Evolutionary conservation across 2,329 filamentous ascomycete species (phyloP), one percentile per base, ranked within the genome.

Genomic region (Penicillium sp.): DNA sequence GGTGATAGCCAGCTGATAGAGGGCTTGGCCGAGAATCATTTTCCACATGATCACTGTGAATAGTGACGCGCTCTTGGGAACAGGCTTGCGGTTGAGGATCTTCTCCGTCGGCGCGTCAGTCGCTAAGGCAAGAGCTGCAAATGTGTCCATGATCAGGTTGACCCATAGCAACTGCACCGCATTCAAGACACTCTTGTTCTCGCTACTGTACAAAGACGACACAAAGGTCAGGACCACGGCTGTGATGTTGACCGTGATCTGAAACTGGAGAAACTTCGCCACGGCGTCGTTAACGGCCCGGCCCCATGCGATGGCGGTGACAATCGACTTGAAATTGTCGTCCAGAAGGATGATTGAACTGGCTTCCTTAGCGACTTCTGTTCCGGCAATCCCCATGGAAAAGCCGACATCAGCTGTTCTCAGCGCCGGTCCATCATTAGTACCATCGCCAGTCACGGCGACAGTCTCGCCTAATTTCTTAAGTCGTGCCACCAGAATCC

Each of bases 11-110:
- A 97, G 80, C 68, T 97, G 90, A 68, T 93, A 97, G 50, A 95
- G 77, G 2, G 89, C 82, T 68, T 97, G 89, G 2, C 90, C 91
- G 39, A 95, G 78, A 54, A 97, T 96, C 91, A 97, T 97, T 77
- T 97, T 97, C 91, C 91, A 95, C 91, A 97, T 97, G 17, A 85
- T 90, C 31, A 85, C 75, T 1, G 89, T 94, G 59, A 97, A 93
- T 6, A 91, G 74, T 1, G 84, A 77, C 6, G 84, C 83, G 28
- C 80, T 83, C 63, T 88, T 89, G 3, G 82, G 78, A 51, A 87
- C 82, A 1, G 87, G 87, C 68, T 88, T 89, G 49, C 89, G 82
- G 59, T 95, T 75, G 44, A 95, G 73, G 24, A 95, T 84, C 58
- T 82, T 85, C 45, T 86, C 83, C 10, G 85, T 85, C 0, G 89